A percentile compares a stretch with the other conserved stretches of the same genome.
Conservation (phyloP, 495 filamentous ascomycete species). For the Aspergillus mulundensis region DNA sequence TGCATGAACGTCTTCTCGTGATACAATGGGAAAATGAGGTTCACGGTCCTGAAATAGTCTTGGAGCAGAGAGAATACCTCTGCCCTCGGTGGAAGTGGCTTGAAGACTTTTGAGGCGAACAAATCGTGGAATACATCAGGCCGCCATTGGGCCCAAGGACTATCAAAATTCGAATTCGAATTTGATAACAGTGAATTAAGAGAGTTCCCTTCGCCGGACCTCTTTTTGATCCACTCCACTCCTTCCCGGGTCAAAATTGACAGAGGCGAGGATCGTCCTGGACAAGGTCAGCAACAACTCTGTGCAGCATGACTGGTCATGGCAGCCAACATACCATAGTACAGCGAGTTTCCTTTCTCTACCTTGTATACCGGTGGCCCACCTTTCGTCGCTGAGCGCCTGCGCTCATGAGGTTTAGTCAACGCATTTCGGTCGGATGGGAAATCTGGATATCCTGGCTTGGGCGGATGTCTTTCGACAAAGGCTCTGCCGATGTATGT, state of each 20-base stretch:
- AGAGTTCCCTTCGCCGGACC: slow-evolving; percentile 85
- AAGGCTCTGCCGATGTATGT: neutral
- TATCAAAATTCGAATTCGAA: slow-evolving; percentile 66
- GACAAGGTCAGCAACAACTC: slow-evolving; percentile 12
- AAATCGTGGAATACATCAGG: slow-evolving; percentile 88
- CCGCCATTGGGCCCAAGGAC: slow-evolving; percentile 86
- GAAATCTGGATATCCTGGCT: neutral
- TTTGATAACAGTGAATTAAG: slow-evolving; percentile 74
- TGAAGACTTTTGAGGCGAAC: slow-evolving; percentile 76
- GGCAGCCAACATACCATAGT: slow-evolving; percentile 63
- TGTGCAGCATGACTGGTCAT: neutral
- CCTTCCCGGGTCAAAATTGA: slow-evolving; percentile 94
- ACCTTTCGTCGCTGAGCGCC: slow-evolving; percentile 31
- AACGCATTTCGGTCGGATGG: neutral
- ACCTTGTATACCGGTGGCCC: slow-evolving; percentile 46
- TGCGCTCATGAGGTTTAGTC: slow-evolving; percentile 6
- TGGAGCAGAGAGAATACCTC: slow-evolving; percentile 76
- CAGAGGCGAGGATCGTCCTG: slow-evolving; percentile 87
- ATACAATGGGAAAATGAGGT: slow-evolving; percentile 93
- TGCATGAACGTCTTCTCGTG: slow-evolving; percentile 96
- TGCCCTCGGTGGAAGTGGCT: slow-evolving; percentile 69
- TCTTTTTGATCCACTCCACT: slow-evolving; percentile 95
- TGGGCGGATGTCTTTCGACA: neutral
- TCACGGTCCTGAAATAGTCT: slow-evolving; percentile 94
- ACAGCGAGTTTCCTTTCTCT: slow-evolving; percentile 83